Evolutionary conservation across 2,329 filamentous ascomycete genomes (phyloP).

Genomic region (Ceratocystis smalleyi): DNA sequence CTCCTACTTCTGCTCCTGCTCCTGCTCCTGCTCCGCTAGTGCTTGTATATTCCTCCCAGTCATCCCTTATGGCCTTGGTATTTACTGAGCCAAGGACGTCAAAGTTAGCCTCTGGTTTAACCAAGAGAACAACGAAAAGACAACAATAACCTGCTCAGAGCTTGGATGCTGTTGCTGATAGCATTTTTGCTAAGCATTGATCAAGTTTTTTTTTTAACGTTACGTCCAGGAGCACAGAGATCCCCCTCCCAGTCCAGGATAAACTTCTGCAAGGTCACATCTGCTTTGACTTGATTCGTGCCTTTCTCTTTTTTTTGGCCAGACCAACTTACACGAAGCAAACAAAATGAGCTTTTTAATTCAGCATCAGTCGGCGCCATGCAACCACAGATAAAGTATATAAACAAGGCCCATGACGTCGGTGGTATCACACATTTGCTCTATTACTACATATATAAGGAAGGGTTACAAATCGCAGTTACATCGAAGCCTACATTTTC

Average conservation of each 20-base stretch:
- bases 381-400: background rate
- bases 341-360: background rate
- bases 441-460: background rate
- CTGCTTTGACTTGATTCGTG: background rate
- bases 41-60: no score
- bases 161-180: background rate
- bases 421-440: background rate
- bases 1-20: no score
- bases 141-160: background rate
- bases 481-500: background rate
- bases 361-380: background rate
- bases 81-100: background rate
- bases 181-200: background rate
- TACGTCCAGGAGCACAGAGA: constrained; percentile 3
- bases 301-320: background rate
- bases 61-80: no score
- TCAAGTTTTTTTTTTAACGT: constrained; percentile 1
- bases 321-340: background rate
- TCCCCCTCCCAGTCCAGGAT: background rate
- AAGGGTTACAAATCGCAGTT: no score
- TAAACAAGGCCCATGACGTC: background rate
- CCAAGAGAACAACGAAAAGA: background rate
- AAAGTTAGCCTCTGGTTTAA: background rate
- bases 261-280: background rate
- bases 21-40: no score